A percentile compares a stretch with the other conserved stretches of the same genome.
phyloP scores from a whole-genome alignment of 495 filamentous ascomycete genomes.

The Evernia prunastri region DNA sequence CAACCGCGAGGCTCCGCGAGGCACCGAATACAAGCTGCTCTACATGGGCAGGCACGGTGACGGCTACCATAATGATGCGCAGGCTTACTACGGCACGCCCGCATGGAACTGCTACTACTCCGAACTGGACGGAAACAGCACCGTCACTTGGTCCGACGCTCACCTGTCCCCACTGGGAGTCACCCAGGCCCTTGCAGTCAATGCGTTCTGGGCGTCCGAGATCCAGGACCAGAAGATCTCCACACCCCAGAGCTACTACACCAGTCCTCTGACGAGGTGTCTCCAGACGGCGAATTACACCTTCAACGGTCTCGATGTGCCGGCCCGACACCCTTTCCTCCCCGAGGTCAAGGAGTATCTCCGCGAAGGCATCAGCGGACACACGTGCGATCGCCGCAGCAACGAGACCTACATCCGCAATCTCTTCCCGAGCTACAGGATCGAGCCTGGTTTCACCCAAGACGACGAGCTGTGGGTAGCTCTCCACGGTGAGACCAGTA shows the following conservation, averaged over 20 bases:
- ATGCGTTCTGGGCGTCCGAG: constrained; percentile 56
- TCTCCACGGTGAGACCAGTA: constrained; percentile 46
- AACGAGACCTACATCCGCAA: constrained; percentile 49
- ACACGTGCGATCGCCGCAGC: constrained; percentile 72
- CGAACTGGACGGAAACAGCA: constrained; percentile 59
- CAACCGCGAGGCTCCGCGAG: constrained; percentile 42
- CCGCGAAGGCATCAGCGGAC: constrained; percentile 64
- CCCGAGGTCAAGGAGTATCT: constrained; percentile 65
- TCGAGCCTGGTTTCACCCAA: constrained; percentile 60
- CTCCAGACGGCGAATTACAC: constrained; percentile 57
- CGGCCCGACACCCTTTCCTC: constrained; percentile 41
- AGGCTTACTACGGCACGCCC: constrained; percentile 58
- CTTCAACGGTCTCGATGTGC: constrained; percentile 51
- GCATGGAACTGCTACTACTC: constrained; percentile 76
- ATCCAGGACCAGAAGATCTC: constrained; percentile 52
- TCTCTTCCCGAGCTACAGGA: constrained; percentile 51
- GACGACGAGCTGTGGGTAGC: constrained; percentile 56
- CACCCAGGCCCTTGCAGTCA: constrained; percentile 54
- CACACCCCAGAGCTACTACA: constrained; percentile 58
- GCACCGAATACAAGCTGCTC: constrained; percentile 60
- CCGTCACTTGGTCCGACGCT: constrained; percentile 62
- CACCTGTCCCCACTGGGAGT: constrained; percentile 55
- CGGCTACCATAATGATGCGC: constrained; percentile 61
- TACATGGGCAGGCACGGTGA: constrained; percentile 67
- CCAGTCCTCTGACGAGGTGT: constrained; percentile 62